Evolutionary conservation across 2,329 filamentous ascomycete genomes (phyloP).

Genomic region (Neonectria neomacrospora): DNA sequence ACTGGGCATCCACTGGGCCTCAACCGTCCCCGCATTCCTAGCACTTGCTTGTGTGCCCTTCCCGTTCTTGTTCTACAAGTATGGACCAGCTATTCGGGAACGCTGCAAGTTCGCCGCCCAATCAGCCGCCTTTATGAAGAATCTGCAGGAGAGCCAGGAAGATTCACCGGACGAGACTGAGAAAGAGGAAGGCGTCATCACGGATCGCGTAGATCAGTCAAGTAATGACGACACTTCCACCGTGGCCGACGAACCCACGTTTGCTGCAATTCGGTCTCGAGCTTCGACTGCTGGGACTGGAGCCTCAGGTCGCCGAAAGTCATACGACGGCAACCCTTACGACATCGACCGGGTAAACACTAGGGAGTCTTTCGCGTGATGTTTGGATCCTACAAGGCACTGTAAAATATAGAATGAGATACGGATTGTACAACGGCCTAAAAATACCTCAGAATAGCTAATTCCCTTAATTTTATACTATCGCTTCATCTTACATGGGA

Average conservation of each 20-base stretch:
- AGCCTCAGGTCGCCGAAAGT: neutral
- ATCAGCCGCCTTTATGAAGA: constrained; percentile 5
- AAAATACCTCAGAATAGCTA: neutral
- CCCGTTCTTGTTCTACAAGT: constrained; percentile 70
- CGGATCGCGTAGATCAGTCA: no score
- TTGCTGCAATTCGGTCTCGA: neutral
- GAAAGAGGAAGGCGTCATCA: neutral
- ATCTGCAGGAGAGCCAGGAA: neutral
- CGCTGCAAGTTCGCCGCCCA: constrained; percentile 66
- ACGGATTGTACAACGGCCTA: neutral
- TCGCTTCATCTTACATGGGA: neutral
- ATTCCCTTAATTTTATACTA: neutral
- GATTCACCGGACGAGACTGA: neutral
- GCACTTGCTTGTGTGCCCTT: constrained; percentile 67
- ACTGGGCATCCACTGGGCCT: constrained; percentile 78
- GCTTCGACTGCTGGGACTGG: neutral
- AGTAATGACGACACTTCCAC: neutral
- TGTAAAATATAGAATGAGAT: neutral
- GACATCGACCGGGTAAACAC: constrained; percentile 8
- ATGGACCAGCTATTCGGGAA: constrained; percentile 62
- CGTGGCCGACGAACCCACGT: neutral
- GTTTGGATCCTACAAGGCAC: neutral
- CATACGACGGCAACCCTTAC: constrained; percentile 7
- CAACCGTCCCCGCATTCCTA: constrained; percentile 74
- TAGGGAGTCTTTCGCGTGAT: neutral